Evolutionary conservation across 257 asterid species (phyloP).

Genomic region (Solanum peruvianum): DNA sequence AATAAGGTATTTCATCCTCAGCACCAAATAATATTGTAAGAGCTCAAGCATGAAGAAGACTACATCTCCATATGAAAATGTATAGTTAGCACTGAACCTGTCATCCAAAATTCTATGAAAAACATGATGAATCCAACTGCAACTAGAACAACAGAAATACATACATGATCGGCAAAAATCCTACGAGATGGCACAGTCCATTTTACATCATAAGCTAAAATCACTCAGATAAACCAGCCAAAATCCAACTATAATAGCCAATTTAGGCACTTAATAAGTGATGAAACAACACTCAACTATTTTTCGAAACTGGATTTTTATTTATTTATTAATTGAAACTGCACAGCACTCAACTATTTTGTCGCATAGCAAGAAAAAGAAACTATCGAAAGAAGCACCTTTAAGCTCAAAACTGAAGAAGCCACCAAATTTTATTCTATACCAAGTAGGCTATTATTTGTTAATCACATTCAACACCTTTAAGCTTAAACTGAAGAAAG

Average conservation of each 20-base stretch:
- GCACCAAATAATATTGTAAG: background rate
- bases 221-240: background rate
- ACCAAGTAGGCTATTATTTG: background rate
- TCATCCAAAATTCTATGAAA: background rate
- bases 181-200: background rate
- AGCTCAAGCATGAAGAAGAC: background rate
- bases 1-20: background rate
- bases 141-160: background rate
- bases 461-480: background rate
- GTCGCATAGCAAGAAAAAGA: background rate
- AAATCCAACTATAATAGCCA: background rate
- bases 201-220: background rate
- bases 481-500: background rate
- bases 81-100: background rate
- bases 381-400: background rate
- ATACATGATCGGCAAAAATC: background rate
- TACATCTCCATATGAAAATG: background rate
- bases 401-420: background rate
- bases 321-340: background rate
- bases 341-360: background rate
- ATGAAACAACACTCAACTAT: background rate
- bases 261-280: background rate
- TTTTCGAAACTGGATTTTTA: background rate
- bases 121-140: background rate
- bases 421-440: background rate